Percentiles rank a stretch among this genome's conserved stretches.
Evolutionary conservation across 2,329 filamentous ascomycete species (phyloP).

Genomic region (Fusarium sp.): DNA sequence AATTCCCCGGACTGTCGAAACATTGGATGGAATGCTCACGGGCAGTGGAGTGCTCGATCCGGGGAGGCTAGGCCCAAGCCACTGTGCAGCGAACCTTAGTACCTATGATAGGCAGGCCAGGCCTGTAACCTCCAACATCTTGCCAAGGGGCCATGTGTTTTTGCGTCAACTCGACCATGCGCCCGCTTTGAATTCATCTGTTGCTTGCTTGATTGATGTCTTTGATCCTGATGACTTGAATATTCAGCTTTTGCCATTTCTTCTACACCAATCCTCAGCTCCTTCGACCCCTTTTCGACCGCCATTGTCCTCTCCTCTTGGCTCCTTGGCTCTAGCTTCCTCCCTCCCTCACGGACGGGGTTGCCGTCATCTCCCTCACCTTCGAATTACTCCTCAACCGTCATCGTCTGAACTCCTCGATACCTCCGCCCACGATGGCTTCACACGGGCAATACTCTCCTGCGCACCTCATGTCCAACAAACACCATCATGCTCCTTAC

Average conservation of each 20-base stretch:
- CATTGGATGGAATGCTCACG: conserved; percentile 37
- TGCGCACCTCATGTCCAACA: conserved; percentile 45
- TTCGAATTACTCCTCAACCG: conserved; percentile 25
- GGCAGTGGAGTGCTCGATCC: conserved; percentile 33
- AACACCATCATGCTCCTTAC: conserved; percentile 60
- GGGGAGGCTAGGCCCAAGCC: conserved; percentile 47
- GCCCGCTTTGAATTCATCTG: conserved; percentile 41
- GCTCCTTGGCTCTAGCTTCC: conserved; percentile 33
- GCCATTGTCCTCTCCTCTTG: conserved; percentile 29
- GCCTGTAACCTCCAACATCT: conserved; percentile 43
- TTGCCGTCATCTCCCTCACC: conserved; percentile 36
- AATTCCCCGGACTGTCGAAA: conserved; percentile 40
- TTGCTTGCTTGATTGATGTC: conserved; percentile 31
- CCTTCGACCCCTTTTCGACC: conserved; percentile 35
- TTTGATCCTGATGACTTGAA: conserved; percentile 47
- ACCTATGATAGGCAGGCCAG: conserved; percentile 33
- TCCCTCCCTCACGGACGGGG: conserved; percentile 21
- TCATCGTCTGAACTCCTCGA: conserved; percentile 12
- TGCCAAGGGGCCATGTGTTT: conserved; percentile 48
- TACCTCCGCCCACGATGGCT: conserved; percentile 48
- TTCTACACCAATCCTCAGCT: conserved; percentile 32
- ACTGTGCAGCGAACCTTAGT: conserved; percentile 34
- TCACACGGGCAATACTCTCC: conserved; percentile 54
- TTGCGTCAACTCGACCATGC: conserved; percentile 45
- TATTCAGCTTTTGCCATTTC: conserved; percentile 37